Conservation (phyloP, 768 basidiomycete species). For the Leccinum subgranulosum region DNA sequence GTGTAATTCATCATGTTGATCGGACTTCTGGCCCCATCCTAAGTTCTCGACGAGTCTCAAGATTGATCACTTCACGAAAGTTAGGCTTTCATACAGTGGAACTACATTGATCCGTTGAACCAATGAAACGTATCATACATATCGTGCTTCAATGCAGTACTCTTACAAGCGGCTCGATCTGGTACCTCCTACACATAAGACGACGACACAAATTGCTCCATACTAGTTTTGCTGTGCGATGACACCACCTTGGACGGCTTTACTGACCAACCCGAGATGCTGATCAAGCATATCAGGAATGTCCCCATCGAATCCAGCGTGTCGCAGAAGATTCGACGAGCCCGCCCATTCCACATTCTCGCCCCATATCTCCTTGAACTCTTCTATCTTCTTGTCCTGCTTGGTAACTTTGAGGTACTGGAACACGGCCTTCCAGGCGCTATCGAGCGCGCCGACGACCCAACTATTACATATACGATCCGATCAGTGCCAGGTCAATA, state of each 20-base stretch:
- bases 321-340: neutral
- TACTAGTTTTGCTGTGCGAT: neutral
- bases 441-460: conserved; percentile 40
- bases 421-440: conserved; percentile 34
- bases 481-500: neutral
- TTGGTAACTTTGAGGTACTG: conserved; percentile 18
- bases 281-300: conserved; percentile 7
- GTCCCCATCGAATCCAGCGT: neutral
- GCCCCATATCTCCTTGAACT: conserved; percentile 31
- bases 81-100: too few species aligned
- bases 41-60: too few species aligned
- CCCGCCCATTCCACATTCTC: conserved; percentile 29
- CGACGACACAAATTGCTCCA: too few species aligned
- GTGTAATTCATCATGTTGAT: neutral
- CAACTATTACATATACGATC: conserved; percentile 23
- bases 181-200: too few species aligned
- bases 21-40: too few species aligned
- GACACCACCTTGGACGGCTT: neutral
- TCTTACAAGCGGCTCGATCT: neutral
- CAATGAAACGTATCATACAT: neutral
- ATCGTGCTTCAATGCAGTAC: neutral
- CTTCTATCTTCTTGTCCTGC: conserved; percentile 2
- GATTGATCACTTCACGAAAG: too few species aligned
- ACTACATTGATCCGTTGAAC: too few species aligned
- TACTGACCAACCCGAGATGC: conserved; percentile 1